A percentile compares a stretch with the other conserved stretches of the same genome.
Evolutionary conservation across 306 rosid species (phyloP).

Genomic region (Comarum palustre): DNA sequence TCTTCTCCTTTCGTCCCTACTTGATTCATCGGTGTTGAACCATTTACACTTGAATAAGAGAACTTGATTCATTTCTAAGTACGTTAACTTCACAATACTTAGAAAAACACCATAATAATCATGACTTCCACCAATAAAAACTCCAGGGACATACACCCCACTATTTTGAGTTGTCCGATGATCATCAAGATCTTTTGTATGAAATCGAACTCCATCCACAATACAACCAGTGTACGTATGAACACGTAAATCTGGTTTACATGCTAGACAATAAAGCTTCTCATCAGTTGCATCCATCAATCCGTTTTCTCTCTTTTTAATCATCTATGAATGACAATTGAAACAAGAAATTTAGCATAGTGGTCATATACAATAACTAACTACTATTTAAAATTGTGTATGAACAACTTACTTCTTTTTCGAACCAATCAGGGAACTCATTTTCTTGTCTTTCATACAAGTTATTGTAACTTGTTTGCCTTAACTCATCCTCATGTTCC

Average conservation of each 20-base stretch:
- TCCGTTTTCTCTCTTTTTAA: neutral
- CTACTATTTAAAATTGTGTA: too few relatives aligned
- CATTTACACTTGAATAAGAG: constrained; percentile 10
- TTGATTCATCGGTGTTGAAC: constrained; percentile 2
- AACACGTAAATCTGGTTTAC: neutral
- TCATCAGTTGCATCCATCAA: neutral
- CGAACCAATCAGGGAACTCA: neutral
- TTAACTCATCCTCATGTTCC: neutral
- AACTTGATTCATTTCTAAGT: neutral
- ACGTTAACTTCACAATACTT: neutral
- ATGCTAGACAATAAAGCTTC: neutral
- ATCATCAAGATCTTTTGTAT: too few relatives aligned
- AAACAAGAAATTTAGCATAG: too few relatives aligned
- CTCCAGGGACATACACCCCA: neutral
- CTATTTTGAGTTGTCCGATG: too few relatives aligned
- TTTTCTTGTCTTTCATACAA: neutral
- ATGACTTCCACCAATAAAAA: too few relatives aligned
- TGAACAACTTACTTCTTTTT: neutral
- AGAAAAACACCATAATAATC: constrained; percentile 3
- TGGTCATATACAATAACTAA: too few relatives aligned
- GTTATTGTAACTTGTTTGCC: neutral
- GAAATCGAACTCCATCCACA: too few relatives aligned
- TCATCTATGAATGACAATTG: neutral
- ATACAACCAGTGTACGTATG: too few relatives aligned
- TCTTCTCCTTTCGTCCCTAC: too few relatives aligned